Evolutionary conservation across 805 yeast genomes (phyloP).

Genomic region (Yamadazyma endophytica): DNA sequence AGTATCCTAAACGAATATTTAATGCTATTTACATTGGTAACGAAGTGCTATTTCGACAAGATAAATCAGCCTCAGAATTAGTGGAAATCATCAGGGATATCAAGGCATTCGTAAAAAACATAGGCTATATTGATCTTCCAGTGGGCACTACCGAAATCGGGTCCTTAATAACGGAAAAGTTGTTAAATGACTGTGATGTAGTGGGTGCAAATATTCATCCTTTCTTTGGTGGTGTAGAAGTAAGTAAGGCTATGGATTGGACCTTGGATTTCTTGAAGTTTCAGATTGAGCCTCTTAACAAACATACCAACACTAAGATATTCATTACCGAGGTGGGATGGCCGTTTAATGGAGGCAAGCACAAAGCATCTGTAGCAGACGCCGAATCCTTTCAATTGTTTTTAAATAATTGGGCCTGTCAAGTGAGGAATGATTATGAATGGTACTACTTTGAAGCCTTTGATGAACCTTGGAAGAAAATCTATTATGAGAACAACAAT

Average conservation of each 20-base stretch:
- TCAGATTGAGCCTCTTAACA: slow-evolving; percentile 37
- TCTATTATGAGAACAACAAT: slow-evolving; percentile 44
- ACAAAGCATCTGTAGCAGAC: slow-evolving; percentile 45
- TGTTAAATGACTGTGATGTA: slow-evolving; percentile 47
- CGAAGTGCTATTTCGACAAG: slow-evolving; percentile 57
- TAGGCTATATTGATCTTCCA: slow-evolving; percentile 36
- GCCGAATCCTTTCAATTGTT: slow-evolving; percentile 41
- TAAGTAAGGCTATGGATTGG: slow-evolving; percentile 49
- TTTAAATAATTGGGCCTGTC: slow-evolving; percentile 50
- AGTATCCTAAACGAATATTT: slow-evolving; percentile 43
- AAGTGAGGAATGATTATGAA: slow-evolving; percentile 30
- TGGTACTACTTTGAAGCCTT: slow-evolving; percentile 69
- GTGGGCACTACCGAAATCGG: slow-evolving; percentile 66
- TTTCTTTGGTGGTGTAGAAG: slow-evolving; percentile 57
- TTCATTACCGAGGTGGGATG: slow-evolving; percentile 66
- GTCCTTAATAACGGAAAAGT: slow-evolving; percentile 33
- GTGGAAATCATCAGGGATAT: slow-evolving; percentile 39
- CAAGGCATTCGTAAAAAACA: slow-evolving; percentile 29
- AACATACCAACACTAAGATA: slow-evolving; percentile 24
- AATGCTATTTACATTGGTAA: slow-evolving; percentile 57
- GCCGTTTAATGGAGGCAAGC: slow-evolving; percentile 62
- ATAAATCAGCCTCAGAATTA: slow-evolving; percentile 35
- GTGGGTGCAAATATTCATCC: slow-evolving; percentile 67
- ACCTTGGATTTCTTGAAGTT: slow-evolving; percentile 42
- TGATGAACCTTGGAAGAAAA: slow-evolving; percentile 67